phyloP scores from a whole-genome alignment of 2,329 filamentous ascomycete species.

The Fusarium sororula region DNA sequence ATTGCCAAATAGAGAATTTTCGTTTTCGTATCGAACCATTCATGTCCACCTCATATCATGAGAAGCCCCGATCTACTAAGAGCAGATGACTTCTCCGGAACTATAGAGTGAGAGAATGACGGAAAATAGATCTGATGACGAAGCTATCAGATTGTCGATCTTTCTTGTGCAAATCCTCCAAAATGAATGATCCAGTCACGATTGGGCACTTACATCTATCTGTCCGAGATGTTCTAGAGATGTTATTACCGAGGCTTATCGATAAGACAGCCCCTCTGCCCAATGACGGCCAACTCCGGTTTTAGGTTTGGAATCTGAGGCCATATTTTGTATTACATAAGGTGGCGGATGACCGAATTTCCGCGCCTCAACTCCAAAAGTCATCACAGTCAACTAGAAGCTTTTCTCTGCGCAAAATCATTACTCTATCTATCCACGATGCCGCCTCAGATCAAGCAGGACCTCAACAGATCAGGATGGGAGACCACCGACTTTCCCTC shows the following conservation, averaged over 20 bases:
- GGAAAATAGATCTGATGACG: background rate
- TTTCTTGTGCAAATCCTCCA: background rate
- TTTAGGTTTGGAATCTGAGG: constrained; percentile 6
- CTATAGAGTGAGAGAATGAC: background rate
- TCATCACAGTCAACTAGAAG: constrained; percentile 27
- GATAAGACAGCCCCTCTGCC: constrained; percentile 37
- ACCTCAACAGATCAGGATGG: constrained; percentile 95
- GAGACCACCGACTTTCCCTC: constrained; percentile 92
- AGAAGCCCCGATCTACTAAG: background rate
- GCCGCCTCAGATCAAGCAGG: constrained; percentile 94
- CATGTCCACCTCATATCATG: background rate
- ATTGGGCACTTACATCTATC: background rate
- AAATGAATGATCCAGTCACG: background rate
- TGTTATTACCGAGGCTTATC: constrained; percentile 30
- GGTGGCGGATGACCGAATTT: constrained; percentile 41
- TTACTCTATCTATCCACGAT: constrained; percentile 55
- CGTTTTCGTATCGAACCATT: constrained; percentile 4
- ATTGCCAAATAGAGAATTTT: background rate
- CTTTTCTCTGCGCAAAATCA: constrained; percentile 24
- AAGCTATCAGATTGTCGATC: background rate
- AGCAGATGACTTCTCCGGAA: background rate
- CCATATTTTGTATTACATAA: constrained; percentile 37
- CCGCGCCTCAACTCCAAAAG: constrained; percentile 40
- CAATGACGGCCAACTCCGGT: constrained; percentile 31
- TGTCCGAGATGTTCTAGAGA: background rate